A percentile compares a stretch with the other conserved stretches of the same genome.
Evolutionary conservation across 1,284 basidiomycete genomes (phyloP).

Genomic region (Tilletia horrida): DNA sequence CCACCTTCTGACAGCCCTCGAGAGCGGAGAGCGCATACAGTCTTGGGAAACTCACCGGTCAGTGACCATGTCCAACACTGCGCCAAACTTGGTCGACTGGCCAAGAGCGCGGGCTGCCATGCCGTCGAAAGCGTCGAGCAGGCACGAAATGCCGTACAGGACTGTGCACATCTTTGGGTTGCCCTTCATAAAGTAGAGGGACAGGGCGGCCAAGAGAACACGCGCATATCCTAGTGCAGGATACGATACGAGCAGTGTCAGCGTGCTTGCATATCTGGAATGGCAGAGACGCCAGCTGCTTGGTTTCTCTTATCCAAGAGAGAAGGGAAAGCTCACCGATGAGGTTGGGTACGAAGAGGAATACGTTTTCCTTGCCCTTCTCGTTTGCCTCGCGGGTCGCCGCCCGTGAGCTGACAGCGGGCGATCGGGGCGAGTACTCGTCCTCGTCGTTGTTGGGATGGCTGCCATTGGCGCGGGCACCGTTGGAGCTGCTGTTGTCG

Average conservation of each 20-base stretch:
- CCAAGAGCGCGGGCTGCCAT: constrained; percentile 82
- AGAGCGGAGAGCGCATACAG: not conserved
- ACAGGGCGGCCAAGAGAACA: constrained; percentile 81
- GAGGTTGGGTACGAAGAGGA: constrained; percentile 86
- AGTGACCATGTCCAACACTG: constrained; percentile 99
- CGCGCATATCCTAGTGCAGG: constrained; percentile 73
- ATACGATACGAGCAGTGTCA: not conserved
- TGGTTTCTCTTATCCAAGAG: not conserved
- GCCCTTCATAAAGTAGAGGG: constrained; percentile 78
- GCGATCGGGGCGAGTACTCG: not conserved
- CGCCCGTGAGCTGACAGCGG: not conserved
- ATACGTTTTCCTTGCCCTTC: constrained; percentile 47
- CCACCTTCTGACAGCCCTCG: too few species aligned
- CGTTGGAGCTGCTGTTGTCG: not conserved
- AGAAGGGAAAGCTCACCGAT: constrained; percentile 61
- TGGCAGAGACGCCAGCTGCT: not conserved
- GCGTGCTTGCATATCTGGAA: not conserved
- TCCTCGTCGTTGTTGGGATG: not conserved
- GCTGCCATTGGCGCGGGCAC: not conserved
- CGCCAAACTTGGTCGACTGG: constrained; percentile 91
- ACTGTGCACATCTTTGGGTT: constrained; percentile 87
- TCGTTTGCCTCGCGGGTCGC: not conserved
- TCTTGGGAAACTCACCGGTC: constrained; percentile 68
- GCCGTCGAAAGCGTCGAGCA: constrained; percentile 93
- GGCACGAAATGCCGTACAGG: constrained; percentile 84